Base-by-base conservation (phyloP, 371 early-diverging fungal genomes). In the Sporodiniella umbellata region DNA sequence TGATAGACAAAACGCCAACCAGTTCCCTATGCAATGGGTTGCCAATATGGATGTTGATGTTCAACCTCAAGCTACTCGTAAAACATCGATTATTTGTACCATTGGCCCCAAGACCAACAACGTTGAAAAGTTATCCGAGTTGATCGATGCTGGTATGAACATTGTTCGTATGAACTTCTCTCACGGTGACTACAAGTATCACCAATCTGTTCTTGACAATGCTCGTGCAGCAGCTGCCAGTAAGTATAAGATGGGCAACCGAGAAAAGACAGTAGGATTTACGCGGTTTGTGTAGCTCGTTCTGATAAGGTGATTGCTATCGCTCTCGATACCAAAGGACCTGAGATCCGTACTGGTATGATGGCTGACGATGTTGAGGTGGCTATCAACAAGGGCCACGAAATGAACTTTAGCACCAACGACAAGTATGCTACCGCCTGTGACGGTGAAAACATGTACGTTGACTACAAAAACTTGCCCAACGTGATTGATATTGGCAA, bases 111-210 rank as follows among this genome's bases (percentile, higher is more conserved):
- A 80, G 60, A 87, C 89, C 28, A 87, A 89, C 78, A 76, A 60
- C 2, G 87, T 89, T 33, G 92, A 92, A 54, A 83, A 81, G 80
- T 80, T 94, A 40, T 83, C 83, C 31, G 84, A 88, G 60, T 79
- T 94, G 58, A 84, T 90, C 64, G 78, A 87, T 56, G 88, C 89
- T 6, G 99, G 99, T 44, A 89, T 98, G 90, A 93, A 89, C 68
- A 87, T 99, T 51, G 90, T 89, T 38, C 89, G 99, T 58, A 87
- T 88, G 86, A 95, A 95, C 83, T 94, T 95, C 50, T 92, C 93
- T 49, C 95, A 95, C 73, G 95, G 95, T 45, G 71, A 86, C 30
- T 88, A 95, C 64, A 93, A 90, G 77, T 94, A 93, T 76, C 95
- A 95, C 78, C 80, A 83, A 64, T 81, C 81, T 39, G 88, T 88